These are phyloP conservation scores for Haematococcus lacustris DNA, from an alignment of 139 green algal species.

Conservation along the genomic window DNA sequence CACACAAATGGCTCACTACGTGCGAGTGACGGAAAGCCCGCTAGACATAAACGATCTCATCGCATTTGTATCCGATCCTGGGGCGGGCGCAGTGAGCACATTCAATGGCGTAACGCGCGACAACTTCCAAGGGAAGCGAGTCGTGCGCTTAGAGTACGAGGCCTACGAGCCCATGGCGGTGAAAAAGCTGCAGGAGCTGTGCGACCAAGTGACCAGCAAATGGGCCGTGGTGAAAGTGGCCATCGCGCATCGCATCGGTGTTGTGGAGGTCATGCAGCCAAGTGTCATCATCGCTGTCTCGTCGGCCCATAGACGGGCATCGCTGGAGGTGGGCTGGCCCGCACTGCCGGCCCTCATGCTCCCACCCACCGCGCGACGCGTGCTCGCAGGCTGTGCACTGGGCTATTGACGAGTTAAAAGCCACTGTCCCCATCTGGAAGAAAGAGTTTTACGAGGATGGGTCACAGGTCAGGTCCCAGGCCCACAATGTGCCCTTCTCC, in stretches of 20 bases:
- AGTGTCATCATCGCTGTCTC: conserved; percentile 90
- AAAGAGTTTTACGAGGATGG: conserved; percentile 93
- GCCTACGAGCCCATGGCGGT: conserved; percentile 89
- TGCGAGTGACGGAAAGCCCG: too few species aligned
- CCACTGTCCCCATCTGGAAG: conserved; percentile 95
- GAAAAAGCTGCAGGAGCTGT: conserved; percentile 73
- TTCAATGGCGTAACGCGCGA: conserved; percentile 88
- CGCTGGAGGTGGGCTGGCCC: conserved; percentile 80
- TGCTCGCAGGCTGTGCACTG: conserved; percentile 72
- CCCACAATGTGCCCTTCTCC: too few species aligned
- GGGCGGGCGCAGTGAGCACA: conserved; percentile 74
- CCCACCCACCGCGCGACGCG: too few species aligned
- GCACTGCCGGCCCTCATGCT: too few species aligned
- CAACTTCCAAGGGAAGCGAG: conserved; percentile 81
- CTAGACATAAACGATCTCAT: conserved; percentile 44
- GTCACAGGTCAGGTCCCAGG: conserved; percentile 13
- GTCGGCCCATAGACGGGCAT: conserved; percentile 73
- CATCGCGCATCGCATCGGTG: conserved; percentile 74
- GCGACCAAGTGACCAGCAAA: conserved; percentile 22
- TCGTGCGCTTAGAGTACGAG: conserved; percentile 91
- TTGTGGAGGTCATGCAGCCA: conserved; percentile 61
- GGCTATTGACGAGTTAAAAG: conserved; percentile 96
- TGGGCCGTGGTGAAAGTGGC: conserved; percentile 70
- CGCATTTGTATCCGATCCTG: conserved; percentile 45
- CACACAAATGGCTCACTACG: too few species aligned